Percentiles rank a stretch among this genome's conserved stretches.
These are phyloP conservation scores for Coemansia asiatica DNA, from an alignment of 192 early-diverging fungal genomes.

Conservation along the genomic window DNA sequence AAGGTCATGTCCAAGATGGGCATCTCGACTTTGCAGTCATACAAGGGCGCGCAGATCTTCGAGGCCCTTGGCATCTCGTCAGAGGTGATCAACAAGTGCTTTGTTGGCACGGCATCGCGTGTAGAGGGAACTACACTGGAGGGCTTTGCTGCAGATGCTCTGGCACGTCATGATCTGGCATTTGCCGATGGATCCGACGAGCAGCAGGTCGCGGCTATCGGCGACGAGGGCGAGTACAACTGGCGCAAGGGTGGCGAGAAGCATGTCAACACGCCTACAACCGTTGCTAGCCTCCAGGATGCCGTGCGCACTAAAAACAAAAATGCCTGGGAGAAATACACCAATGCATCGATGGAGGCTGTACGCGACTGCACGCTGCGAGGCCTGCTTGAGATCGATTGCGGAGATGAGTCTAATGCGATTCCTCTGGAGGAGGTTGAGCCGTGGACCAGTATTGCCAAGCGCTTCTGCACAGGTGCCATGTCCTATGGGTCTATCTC, in stretches of 20 bases:
- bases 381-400: constrained; percentile 83
- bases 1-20: constrained; percentile 99
- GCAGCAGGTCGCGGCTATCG: constrained; percentile 69
- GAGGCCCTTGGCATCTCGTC: constrained; percentile 91
- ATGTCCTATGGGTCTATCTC: constrained; percentile 99
- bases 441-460: constrained; percentile 94
- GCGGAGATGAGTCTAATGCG: constrained; percentile 49
- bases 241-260: constrained; percentile 91
- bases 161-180: constrained; percentile 81
- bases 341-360: constrained; percentile 72
- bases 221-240: constrained; percentile 95
- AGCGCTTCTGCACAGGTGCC: constrained; percentile 95
- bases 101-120: constrained; percentile 93
- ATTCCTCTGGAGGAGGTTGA: constrained; percentile 95
- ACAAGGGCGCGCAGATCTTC: constrained; percentile 99
- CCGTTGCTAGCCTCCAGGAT: constrained; percentile 90
- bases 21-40: constrained; percentile 93
- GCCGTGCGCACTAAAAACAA: constrained; percentile 92
- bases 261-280: constrained; percentile 88
- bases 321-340: constrained; percentile 82
- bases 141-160: constrained; percentile 80
- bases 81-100: constrained; percentile 85
- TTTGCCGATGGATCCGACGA: constrained; percentile 66
- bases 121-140: constrained; percentile 86
- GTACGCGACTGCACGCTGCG: constrained; percentile 92